Percentiles rank a stretch among this genome's conserved stretches.
phyloP scores from a whole-genome alignment of 805 yeast species.

The Candida alai region DNA sequence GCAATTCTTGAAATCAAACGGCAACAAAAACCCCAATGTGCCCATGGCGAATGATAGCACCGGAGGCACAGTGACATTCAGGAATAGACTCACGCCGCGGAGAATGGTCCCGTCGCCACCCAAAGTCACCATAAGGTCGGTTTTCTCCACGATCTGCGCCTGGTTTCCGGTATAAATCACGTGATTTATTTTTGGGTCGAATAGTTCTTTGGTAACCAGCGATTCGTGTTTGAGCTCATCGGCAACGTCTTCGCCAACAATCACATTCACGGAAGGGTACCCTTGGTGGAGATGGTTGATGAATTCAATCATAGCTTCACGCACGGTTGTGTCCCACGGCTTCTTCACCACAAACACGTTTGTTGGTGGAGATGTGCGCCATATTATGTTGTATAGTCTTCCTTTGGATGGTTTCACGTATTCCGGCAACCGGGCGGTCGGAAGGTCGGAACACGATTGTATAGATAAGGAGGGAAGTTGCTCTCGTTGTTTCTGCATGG shows the following conservation, averaged over 20 bases:
- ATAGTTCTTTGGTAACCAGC: constrained; percentile 21
- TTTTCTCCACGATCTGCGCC: constrained; percentile 54
- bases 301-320: constrained; percentile 62
- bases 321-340: constrained; percentile 68
- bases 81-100: constrained; percentile 76
- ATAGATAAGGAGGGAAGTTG: constrained; percentile 8
- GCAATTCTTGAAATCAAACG: constrained; percentile 72
- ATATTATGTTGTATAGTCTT: constrained; percentile 57
- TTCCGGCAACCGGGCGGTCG: constrained; percentile 38
- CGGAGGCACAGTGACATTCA: constrained; percentile 77
- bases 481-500: background rate
- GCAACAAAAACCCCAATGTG: constrained; percentile 83
- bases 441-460: constrained; percentile 14
- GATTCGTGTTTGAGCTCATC: constrained; percentile 52
- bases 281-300: constrained; percentile 54
- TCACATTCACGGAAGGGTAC: constrained; percentile 71
- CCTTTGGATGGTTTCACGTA: constrained; percentile 54
- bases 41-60: constrained; percentile 86
- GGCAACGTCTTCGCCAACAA: constrained; percentile 72
- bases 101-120: constrained; percentile 98
- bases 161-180: constrained; percentile 54
- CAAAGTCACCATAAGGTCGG: constrained; percentile 78
- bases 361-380: constrained; percentile 65
- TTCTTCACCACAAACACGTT: constrained; percentile 82
- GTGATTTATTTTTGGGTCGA: constrained; percentile 10